A percentile compares a stretch with the other conserved stretches of the same genome.
Conservation (phyloP, 1,139 yeast genomes). For the Protomyces inundatus region DNA sequence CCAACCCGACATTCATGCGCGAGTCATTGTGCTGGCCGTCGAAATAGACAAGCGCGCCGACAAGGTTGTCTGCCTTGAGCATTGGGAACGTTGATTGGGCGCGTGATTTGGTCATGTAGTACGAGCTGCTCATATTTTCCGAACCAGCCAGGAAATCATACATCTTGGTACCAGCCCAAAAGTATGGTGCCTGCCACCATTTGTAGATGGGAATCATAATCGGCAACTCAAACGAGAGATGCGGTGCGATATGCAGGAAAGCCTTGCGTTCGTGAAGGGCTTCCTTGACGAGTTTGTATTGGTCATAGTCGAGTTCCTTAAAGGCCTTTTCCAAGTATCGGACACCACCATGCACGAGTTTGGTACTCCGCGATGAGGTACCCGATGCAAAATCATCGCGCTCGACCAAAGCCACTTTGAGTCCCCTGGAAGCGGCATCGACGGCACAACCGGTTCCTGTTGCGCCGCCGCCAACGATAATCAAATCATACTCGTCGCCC, state of each 20-base stretch:
- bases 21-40: constrained; percentile 94
- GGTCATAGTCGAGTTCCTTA: constrained; percentile 67
- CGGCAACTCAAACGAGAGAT: constrained; percentile 77
- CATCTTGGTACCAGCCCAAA: constrained; percentile 84
- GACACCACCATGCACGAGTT: constrained; percentile 97
- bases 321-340: constrained; percentile 92
- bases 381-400: constrained; percentile 86
- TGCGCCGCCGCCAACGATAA: constrained; percentile 94
- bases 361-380: constrained; percentile 90
- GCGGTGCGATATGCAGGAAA: constrained; percentile 89
- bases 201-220: constrained; percentile 87
- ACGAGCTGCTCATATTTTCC: constrained; percentile 76
- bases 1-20: constrained; percentile 81
- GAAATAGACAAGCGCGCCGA: constrained; percentile 88
- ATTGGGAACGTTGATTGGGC: constrained; percentile 80
- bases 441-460: constrained; percentile 91
- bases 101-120: constrained; percentile 61
- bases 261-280: constrained; percentile 89
- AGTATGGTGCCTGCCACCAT: constrained; percentile 95
- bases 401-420: constrained; percentile 81
- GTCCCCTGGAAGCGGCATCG: constrained; percentile 86
- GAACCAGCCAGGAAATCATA: constrained; percentile 91
- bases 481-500: constrained; percentile 53
- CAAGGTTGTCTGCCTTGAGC: constrained; percentile 72
- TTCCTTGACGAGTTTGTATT: constrained; percentile 85